A percentile compares a stretch with the other conserved stretches of the same genome.
Evolutionary conservation across 805 yeast species (phyloP).

Genomic region (Scheffersomyces lignosus): DNA sequence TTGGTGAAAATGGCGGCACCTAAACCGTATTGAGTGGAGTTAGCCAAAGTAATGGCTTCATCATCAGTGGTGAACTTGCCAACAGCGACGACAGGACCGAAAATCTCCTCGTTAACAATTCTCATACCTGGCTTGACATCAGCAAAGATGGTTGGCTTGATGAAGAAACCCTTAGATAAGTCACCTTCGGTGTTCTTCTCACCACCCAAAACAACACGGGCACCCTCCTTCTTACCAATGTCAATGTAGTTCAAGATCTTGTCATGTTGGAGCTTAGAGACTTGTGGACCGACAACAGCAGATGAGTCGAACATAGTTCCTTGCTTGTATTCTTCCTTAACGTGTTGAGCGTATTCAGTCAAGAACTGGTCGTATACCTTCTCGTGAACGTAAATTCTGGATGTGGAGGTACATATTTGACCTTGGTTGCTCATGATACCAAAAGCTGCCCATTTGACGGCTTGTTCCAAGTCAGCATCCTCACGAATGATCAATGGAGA

Average conservation of each 20-base stretch:
- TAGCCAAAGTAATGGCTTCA: constrained; percentile 69
- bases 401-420: constrained; percentile 68
- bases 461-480: constrained; percentile 65
- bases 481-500: constrained; percentile 62
- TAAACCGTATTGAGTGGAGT: constrained; percentile 73
- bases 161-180: constrained; percentile 56
- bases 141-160: constrained; percentile 75
- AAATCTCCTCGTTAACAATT: constrained; percentile 77
- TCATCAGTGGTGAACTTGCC: constrained; percentile 65
- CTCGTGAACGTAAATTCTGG: constrained; percentile 61
- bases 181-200: constrained; percentile 39
- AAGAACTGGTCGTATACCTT: constrained; percentile 55
- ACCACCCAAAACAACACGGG: constrained; percentile 42
- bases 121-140: constrained; percentile 66
- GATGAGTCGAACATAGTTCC: constrained; percentile 53
- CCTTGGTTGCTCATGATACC: constrained; percentile 68
- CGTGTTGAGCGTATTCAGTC: constrained; percentile 42
- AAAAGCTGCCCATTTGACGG: constrained; percentile 65
- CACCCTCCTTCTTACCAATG: constrained; percentile 47
- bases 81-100: constrained; percentile 81
- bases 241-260: constrained; percentile 43
- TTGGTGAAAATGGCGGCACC: constrained; percentile 80
- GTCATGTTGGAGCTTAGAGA: constrained; percentile 56
- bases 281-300: constrained; percentile 61
- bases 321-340: constrained; percentile 50